These are phyloP conservation scores for Soucietia sequanensis DNA, from an alignment of 805 yeast genomes.

Conservation along the genomic window DNA sequence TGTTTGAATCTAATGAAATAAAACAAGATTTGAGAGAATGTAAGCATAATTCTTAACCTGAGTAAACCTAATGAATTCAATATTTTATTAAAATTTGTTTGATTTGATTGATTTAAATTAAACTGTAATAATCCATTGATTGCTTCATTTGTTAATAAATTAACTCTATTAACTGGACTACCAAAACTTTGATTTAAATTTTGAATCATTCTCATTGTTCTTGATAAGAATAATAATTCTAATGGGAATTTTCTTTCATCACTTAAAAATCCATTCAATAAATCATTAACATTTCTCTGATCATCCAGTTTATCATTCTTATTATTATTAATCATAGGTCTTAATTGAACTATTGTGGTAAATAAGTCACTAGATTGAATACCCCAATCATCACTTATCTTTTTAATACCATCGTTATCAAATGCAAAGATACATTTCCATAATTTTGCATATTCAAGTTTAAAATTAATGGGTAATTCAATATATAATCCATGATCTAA, in stretches of 20 bases:
- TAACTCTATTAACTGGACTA: conserved; percentile 73
- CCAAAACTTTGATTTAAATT: conserved; percentile 63
- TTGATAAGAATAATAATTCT: conserved; percentile 60
- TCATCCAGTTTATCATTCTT: conserved; percentile 22
- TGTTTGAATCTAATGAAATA: conserved; percentile 32
- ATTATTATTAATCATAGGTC: conserved; percentile 34
- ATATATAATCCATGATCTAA: conserved; percentile 77
- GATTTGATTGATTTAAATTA: neutral
- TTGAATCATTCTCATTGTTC: conserved; percentile 76
- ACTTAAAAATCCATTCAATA: conserved; percentile 53
- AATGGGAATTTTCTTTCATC: conserved; percentile 68
- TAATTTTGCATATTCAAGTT: conserved; percentile 54
- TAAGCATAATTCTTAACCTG: neutral
- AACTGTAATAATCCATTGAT: conserved; percentile 16
- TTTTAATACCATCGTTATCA: conserved; percentile 45
- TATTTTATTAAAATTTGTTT: neutral
- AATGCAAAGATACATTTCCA: conserved; percentile 64
- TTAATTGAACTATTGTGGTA: conserved; percentile 53
- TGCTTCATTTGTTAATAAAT: conserved; percentile 60
- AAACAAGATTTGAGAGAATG: no score
- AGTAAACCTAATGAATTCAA: neutral
- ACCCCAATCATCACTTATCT: conserved; percentile 64
- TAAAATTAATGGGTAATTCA: conserved; percentile 47
- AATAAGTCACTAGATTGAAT: conserved; percentile 62
- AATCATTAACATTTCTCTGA: conserved; percentile 42